Base-by-base conservation (phyloP, 2,329 filamentous ascomycete genomes). In the Talaromyces funiculosus region DNA sequence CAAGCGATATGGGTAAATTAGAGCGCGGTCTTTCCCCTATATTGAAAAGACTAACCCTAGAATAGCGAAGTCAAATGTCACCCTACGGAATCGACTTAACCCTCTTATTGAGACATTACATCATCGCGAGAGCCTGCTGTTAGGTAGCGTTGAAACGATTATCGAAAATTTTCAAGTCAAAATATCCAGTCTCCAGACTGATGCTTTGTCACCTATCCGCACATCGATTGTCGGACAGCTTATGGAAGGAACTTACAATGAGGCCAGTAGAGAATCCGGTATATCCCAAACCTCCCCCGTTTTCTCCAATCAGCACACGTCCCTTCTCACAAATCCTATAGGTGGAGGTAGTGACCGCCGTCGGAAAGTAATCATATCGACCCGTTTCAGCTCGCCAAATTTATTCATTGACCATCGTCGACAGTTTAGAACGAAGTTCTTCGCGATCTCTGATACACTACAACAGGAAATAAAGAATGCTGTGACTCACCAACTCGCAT, bases 191-290 rank as follows among this genome's bases (percentile, higher is more conserved):
- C 24, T 42, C 33, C 22, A 42, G 14, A 55, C 53, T 42, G 35
- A 55, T 55, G 35, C 53, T 3, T 55, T 55, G 4, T 55, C 53
- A 14, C 53, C 53, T 55, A 55, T 55, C 37, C 37, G 53, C 16
- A 42, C 53, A 16, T 55, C 53, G 42, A 55, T 55, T 42, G n/a
- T 55, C 16, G 53, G 53, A 12, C 35, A 55, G 53, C 53, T 42
- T 18, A 42, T 55, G 53, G 37, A 55, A 55, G 53, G 7, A 10
- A 12, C 3, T 42, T 55, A 55, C 53, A 14, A 55, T 22, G 10
- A 16, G 22, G 53, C 53, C 12, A 55, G 31, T n/a, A 42, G 1
- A 22, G 53, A 55, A 29, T 18, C 29, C 18, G 53, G 53, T 55
- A 55, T 42, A 22, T 55, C 14, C 9, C 10, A 42, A 42, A 42